These are phyloP conservation scores for Houttuynia cordata DNA, from an alignment of 164 flowering plant genomes.

Conservation along the genomic window DNA sequence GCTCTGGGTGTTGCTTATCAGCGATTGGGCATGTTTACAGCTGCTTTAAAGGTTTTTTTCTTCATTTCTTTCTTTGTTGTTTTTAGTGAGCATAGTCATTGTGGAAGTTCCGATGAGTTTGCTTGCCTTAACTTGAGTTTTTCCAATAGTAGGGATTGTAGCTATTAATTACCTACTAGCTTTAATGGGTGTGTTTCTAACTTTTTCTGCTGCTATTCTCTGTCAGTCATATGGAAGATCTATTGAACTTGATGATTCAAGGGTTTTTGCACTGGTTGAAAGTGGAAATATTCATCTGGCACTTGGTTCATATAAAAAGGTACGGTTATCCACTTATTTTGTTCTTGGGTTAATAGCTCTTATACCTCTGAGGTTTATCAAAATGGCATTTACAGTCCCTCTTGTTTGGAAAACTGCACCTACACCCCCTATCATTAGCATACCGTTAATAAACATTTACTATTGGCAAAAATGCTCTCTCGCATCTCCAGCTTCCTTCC, in stretches of 20 bases:
- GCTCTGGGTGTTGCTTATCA: slow-evolving; percentile 90
- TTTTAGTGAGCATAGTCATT: background rate
- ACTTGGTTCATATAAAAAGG: slow-evolving; percentile 79
- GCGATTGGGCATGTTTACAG: slow-evolving; percentile 86
- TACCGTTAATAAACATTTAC: no score
- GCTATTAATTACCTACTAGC: background rate
- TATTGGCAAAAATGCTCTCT: no score
- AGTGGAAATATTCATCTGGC: slow-evolving; percentile 72
- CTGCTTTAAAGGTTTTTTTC: slow-evolving; percentile 69
- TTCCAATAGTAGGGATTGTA: no score
- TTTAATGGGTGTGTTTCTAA: no score
- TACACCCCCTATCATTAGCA: no score
- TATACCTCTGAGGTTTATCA: no score
- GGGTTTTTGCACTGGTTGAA: slow-evolving; percentile 65
- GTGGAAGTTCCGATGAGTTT: no score
- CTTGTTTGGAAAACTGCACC: no score
- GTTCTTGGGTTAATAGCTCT: no score
- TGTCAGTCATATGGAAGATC: slow-evolving; percentile 89
- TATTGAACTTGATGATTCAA: slow-evolving; percentile 63
- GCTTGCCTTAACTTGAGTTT: no score
- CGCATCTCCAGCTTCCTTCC: no score
- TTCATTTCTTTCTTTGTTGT: background rate
- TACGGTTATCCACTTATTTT: slow-evolving; percentile 11
- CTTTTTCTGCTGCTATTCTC: slow-evolving; percentile 2
- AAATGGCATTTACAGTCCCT: no score